Evolutionary conservation across 208 protist species (phyloP), one percentile per base, ranked within the genome.

Genomic region (Acanthamoeba triangularis): DNA sequence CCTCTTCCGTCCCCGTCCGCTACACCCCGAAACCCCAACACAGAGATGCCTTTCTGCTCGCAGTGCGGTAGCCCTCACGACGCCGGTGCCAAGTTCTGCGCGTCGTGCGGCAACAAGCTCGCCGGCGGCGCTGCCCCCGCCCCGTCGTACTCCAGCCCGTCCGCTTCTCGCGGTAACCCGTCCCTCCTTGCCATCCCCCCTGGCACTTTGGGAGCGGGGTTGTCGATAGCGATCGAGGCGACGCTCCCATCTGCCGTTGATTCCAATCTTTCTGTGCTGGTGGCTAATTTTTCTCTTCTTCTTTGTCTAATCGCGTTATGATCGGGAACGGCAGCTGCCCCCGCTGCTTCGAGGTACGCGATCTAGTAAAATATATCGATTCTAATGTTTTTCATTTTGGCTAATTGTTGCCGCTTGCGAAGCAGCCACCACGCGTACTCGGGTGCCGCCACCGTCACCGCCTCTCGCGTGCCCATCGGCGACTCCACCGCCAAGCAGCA

Each of bases 401-500:
- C 72, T n/a, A 23, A 47, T 20, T 13, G 14, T 44, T 25, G 18
- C 61, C 0, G 1, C 61, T 13, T 13, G 33, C 41, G 3, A 11
- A 3, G 35, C 37, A 80, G 72, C 72, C 72, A 80, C 72, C 37
- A 37, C 35, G 72, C 72, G n/a, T 80, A 80, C 72, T 80, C 72
- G 72, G 72, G 72, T 8, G 72, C 72, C 6, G 30, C 74, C 44
- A 30, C 30, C 35, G 20, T 0, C 4, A 16, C 74, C 7, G 6
- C 74, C 10, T 7, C 74, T 52, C 74, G 74, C 41, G 74, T 82
- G 18, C 74, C 74, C 41, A 18, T 82, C 35, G 65, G 65, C 23
- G 74, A 82, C 74, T 82, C 74, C 20, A 25, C 74, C 23, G 74
- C 74, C 74, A 28, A 14, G 16, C 74, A 82, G 74, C 74, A 82